Conservation (phyloP, 2,329 filamentous ascomycete genomes). For the Raffaelea arxii region DNA sequence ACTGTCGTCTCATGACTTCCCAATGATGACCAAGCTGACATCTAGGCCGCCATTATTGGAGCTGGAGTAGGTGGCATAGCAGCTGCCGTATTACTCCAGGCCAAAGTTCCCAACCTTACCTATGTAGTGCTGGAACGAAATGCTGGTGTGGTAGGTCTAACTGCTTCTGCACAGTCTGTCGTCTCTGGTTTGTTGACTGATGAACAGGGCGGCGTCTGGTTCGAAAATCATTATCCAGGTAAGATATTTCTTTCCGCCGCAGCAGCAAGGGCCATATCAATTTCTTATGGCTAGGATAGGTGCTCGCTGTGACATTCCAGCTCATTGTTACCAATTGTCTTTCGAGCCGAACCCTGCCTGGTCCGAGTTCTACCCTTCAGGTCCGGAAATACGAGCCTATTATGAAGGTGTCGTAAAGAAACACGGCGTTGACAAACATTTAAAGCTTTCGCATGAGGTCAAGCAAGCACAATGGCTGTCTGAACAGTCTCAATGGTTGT, state of each 20-base stretch:
- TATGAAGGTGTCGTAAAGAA: slow-evolving; percentile 9
- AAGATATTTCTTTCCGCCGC: slow-evolving; percentile 10
- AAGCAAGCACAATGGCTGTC: slow-evolving; percentile 10
- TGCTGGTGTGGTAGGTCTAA: not conserved
- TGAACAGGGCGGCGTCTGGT: slow-evolving; percentile 11
- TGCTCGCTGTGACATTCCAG: slow-evolving; percentile 11
- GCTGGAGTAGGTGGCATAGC: slow-evolving; percentile 38
- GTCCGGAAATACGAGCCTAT: slow-evolving; percentile 13
- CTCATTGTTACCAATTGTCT: slow-evolving; percentile 11
- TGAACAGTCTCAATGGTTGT: slow-evolving; percentile 7
- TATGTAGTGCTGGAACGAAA: slow-evolving; percentile 7
- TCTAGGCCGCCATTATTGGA: slow-evolving; percentile 26
- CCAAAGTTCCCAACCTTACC: slow-evolving; percentile 7
- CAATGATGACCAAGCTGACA: too few species aligned
- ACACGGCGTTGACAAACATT: slow-evolving; percentile 2
- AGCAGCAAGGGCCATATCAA: too few species aligned
- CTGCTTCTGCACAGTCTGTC: too few species aligned
- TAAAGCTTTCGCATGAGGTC: slow-evolving; percentile 7
- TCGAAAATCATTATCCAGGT: not conserved
- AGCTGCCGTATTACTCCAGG: slow-evolving; percentile 7
- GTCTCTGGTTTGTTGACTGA: too few species aligned
- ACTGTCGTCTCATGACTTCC: too few species aligned
- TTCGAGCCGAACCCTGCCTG: slow-evolving; percentile 12
- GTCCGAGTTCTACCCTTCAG: slow-evolving; percentile 13
- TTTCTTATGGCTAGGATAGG: too few species aligned